These are phyloP conservation scores for Suillus occidentalis DNA, from an alignment of 768 basidiomycete species.

Conservation along the genomic window DNA sequence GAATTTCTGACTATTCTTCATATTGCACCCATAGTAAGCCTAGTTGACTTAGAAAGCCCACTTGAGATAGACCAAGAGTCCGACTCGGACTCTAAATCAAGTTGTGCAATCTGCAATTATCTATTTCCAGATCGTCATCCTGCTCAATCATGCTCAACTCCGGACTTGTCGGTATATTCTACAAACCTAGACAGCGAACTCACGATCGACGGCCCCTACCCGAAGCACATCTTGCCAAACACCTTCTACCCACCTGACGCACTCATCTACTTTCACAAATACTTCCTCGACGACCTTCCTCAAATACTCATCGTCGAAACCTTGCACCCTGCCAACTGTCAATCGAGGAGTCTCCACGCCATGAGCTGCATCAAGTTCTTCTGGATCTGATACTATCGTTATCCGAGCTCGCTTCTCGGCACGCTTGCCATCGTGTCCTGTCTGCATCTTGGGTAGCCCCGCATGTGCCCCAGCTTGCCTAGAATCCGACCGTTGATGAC, in stretches of 20 bases:
- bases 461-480: background rate
- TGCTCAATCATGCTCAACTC: background rate
- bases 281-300: conserved; percentile 42
- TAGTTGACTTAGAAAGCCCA: too few species aligned
- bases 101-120: background rate
- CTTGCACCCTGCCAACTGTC: conserved; percentile 42
- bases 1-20: too few species aligned
- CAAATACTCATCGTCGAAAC: conserved; percentile 67
- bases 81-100: background rate
- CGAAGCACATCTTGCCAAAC: conserved; percentile 51
- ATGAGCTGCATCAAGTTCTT: conserved; percentile 17
- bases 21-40: too few species aligned
- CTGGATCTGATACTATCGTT: conserved; percentile 19
- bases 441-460: conserved; percentile 30
- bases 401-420: conserved; percentile 28
- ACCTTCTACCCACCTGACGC: conserved; percentile 54
- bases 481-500: background rate
- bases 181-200: background rate
- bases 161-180: background rate
- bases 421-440: conserved; percentile 29
- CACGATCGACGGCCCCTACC: background rate
- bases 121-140: background rate
- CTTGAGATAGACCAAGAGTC: too few species aligned
- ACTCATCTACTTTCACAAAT: conserved; percentile 38
- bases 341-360: background rate